Percentiles rank a stretch among this genome's conserved stretches.
Evolutionary conservation across 768 basidiomycete species (phyloP).

Genomic region (Russula brevipes): DNA sequence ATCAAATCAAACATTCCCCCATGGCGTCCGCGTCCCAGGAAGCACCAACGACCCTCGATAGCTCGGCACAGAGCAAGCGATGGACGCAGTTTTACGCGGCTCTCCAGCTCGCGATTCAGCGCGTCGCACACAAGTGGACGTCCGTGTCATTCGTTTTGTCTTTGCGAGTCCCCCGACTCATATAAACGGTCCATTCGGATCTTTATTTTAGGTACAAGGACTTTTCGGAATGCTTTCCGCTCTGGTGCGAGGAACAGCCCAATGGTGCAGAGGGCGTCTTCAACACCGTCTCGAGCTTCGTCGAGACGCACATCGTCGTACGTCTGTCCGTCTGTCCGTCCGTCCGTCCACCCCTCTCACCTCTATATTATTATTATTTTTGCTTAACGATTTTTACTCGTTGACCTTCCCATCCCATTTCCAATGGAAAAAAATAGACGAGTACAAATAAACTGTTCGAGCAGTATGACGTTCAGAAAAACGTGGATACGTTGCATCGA

Average conservation of each 20-base stretch:
- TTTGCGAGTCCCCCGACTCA: background rate
- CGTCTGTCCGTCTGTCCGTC: background rate
- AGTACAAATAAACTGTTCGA: slow-evolving; percentile 66
- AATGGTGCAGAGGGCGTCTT: slow-evolving; percentile 33
- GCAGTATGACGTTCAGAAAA: slow-evolving; percentile 61
- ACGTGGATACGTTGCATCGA: slow-evolving; percentile 63
- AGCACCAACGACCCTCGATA: background rate
- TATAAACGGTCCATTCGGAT: background rate
- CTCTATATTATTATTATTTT: no score
- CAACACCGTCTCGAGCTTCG: slow-evolving; percentile 64
- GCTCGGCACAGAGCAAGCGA: slow-evolving; percentile 36
- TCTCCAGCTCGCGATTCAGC: slow-evolving; percentile 48
- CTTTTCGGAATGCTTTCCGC: slow-evolving; percentile 39
- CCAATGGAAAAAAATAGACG: slow-evolving; percentile 36
- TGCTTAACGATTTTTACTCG: no score
- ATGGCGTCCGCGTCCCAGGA: slow-evolving; percentile 31
- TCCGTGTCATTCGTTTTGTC: slow-evolving; percentile 27
- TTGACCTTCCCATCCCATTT: background rate
- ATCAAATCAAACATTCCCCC: background rate
- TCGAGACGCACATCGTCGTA: slow-evolving; percentile 56
- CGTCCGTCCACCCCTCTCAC: background rate
- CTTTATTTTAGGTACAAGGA: slow-evolving; percentile 40
- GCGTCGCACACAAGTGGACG: slow-evolving; percentile 52
- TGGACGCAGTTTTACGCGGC: slow-evolving; percentile 50
- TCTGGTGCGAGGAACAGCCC: slow-evolving; percentile 37